phyloP scores from a whole-genome alignment of 208 protist species.

The Trypanosoma melophagium region DNA sequence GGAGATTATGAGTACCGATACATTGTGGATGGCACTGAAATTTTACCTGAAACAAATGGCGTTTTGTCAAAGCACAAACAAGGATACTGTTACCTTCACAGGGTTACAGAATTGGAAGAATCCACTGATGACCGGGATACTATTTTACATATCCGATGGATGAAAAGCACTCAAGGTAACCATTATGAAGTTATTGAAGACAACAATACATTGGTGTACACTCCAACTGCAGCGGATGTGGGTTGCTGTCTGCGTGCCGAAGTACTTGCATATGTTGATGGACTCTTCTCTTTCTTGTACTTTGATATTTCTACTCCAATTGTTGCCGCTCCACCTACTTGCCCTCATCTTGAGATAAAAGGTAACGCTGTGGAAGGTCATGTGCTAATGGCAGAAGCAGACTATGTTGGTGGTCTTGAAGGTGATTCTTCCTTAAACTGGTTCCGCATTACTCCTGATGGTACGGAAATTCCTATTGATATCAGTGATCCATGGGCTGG shows the following conservation, averaged over 20 bases:
- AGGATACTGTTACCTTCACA: slow-evolving; percentile 87
- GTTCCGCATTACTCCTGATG: slow-evolving; percentile 76
- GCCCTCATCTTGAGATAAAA: slow-evolving; percentile 78
- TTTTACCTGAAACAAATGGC: slow-evolving; percentile 80
- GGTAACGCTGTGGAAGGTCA: slow-evolving; percentile 74
- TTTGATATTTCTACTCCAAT: slow-evolving; percentile 90
- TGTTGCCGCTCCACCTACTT: slow-evolving; percentile 72
- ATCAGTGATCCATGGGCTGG: slow-evolving; percentile 75
- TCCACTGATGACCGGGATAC: slow-evolving; percentile 83
- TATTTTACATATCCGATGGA: slow-evolving; percentile 92
- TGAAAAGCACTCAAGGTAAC: slow-evolving; percentile 71
- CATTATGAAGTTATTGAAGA: slow-evolving; percentile 88
- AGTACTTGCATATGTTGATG: slow-evolving; percentile 88
- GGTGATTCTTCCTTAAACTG: slow-evolving; percentile 84
- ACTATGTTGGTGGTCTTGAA: slow-evolving; percentile 88
- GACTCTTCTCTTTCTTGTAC: slow-evolving; percentile 87
- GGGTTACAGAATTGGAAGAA: slow-evolving; percentile 67
- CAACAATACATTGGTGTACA: slow-evolving; percentile 82
- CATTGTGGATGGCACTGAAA: slow-evolving; percentile 91
- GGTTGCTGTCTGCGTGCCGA: slow-evolving; percentile 85
- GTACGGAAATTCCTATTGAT: slow-evolving; percentile 69
- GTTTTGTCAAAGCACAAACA: slow-evolving; percentile 86
- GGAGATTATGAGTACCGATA: slow-evolving; percentile 93
- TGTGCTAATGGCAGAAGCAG: slow-evolving; percentile 73
- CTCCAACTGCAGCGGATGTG: slow-evolving; percentile 73